These are phyloP conservation scores for Pseudogymnoascus sp. DNA, from an alignment of 2,329 filamentous ascomycete genomes.

Conservation along the genomic window DNA sequence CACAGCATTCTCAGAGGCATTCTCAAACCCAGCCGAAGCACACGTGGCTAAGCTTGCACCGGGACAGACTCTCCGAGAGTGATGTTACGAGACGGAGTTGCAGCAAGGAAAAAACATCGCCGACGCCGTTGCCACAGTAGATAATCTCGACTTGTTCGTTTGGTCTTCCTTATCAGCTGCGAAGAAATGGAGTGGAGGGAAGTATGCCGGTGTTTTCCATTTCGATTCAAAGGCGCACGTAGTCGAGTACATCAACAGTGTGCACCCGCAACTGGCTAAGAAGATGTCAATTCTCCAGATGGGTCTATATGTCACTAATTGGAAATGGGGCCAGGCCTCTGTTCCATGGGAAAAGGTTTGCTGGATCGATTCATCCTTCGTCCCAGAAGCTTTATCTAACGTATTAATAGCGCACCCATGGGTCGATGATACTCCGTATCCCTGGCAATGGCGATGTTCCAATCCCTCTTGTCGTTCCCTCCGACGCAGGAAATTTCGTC, in stretches of 20 bases:
- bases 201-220: slow-evolving; percentile 32
- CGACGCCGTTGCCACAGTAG: slow-evolving; percentile 15
- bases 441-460: slow-evolving; percentile 11
- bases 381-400: not conserved
- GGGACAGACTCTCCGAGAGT: not conserved
- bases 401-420: slow-evolving; percentile 12
- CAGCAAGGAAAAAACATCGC: slow-evolving; percentile 28
- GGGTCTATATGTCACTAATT: slow-evolving; percentile 30
- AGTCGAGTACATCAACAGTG: slow-evolving; percentile 21
- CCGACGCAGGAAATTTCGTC: slow-evolving; percentile 27
- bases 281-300: slow-evolving; percentile 30
- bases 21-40: not conserved
- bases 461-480: slow-evolving; percentile 23
- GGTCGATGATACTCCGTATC: slow-evolving; percentile 12
- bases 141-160: slow-evolving; percentile 20
- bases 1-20: not conserved
- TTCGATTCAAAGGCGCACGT: slow-evolving; percentile 31
- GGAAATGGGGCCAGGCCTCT: slow-evolving; percentile 6
- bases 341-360: not conserved
- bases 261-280: slow-evolving; percentile 23
- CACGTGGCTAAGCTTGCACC: not conserved
- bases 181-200: slow-evolving; percentile 29
- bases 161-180: slow-evolving; percentile 27
- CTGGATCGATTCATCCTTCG: not conserved
- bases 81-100: slow-evolving; percentile 18